Evolutionary conservation across 1,284 basidiomycete genomes (phyloP).

Genomic region (Xerocomus nothofagi): DNA sequence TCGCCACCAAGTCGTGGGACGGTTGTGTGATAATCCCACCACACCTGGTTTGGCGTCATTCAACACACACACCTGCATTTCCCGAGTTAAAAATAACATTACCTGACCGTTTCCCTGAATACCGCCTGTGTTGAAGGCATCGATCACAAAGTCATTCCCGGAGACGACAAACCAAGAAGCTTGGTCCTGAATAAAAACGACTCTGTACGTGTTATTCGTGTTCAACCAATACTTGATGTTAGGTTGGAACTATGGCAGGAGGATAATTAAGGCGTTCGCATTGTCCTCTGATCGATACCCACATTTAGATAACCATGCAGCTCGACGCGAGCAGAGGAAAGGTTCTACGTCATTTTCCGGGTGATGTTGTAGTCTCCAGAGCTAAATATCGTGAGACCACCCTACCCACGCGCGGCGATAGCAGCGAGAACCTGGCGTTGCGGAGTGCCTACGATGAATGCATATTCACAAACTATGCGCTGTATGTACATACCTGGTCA

Average conservation of each 20-base stretch:
- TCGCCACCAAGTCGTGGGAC: slow-evolving; percentile 51
- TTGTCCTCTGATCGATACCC: not conserved
- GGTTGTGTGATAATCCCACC: slow-evolving; percentile 48
- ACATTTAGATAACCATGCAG: not conserved
- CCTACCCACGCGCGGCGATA: too few relatives aligned
- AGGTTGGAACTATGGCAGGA: slow-evolving; percentile 19
- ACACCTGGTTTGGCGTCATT: slow-evolving; percentile 34
- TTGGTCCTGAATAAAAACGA: slow-evolving; percentile 65
- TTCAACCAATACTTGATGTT: not conserved
- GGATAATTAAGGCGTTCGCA: not conserved
- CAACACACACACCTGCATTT: not conserved
- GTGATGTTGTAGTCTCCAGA: not conserved
- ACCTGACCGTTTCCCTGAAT: not conserved
- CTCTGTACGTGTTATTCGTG: slow-evolving; percentile 50
- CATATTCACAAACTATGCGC: too few relatives aligned
- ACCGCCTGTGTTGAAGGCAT: slow-evolving; percentile 53
- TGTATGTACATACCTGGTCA: too few relatives aligned
- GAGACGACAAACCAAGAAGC: slow-evolving; percentile 67
- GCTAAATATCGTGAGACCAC: too few relatives aligned
- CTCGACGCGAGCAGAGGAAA: too few relatives aligned
- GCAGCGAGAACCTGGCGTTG: too few relatives aligned
- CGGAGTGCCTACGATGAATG: too few relatives aligned
- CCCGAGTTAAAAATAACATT: not conserved
- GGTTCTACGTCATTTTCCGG: too few relatives aligned
- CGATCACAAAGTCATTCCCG: slow-evolving; percentile 57